phyloP scores from a whole-genome alignment of 2,329 filamentous ascomycete species.

The Neofusicoccum cordaticola region DNA sequence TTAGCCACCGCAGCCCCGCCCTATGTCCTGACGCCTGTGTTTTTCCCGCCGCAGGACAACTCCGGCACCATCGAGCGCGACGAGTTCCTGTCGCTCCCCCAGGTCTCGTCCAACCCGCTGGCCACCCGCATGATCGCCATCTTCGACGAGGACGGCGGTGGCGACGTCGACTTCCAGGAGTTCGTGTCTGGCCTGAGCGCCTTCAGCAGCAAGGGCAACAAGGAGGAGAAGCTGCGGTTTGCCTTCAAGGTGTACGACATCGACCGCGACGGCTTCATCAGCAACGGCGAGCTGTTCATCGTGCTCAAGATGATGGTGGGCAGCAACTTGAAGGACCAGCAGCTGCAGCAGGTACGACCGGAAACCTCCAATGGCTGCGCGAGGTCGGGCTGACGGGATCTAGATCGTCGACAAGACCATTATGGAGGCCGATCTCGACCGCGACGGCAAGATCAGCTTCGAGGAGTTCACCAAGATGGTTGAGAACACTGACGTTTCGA shows the following conservation, averaged over 20 bases:
- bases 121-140: constrained; percentile 99
- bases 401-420: constrained; percentile 99
- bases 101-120: constrained; percentile 96
- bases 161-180: constrained; percentile 97
- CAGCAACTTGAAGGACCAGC: constrained; percentile 97
- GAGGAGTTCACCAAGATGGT: constrained; percentile 99
- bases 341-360: constrained; percentile 71
- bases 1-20: background rate
- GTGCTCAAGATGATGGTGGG: constrained; percentile 99
- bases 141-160: constrained; percentile 97
- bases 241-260: constrained; percentile 99
- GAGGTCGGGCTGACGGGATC: constrained; percentile 19
- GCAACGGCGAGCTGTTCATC: constrained; percentile 98
- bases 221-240: constrained; percentile 96
- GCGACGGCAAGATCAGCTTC: constrained; percentile 97
- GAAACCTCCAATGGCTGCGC: background rate
- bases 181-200: constrained; percentile 94
- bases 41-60: constrained; percentile 66
- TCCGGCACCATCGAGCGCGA: constrained; percentile 98
- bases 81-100: constrained; percentile 93
- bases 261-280: constrained; percentile 96
- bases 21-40: background rate
- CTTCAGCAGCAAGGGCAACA: constrained; percentile 97
- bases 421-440: constrained; percentile 96
- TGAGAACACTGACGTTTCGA: constrained; percentile 76